Evolutionary conservation across 176 grass and related monocot species (phyloP).

Genomic region (Oryza brachyantha): DNA sequence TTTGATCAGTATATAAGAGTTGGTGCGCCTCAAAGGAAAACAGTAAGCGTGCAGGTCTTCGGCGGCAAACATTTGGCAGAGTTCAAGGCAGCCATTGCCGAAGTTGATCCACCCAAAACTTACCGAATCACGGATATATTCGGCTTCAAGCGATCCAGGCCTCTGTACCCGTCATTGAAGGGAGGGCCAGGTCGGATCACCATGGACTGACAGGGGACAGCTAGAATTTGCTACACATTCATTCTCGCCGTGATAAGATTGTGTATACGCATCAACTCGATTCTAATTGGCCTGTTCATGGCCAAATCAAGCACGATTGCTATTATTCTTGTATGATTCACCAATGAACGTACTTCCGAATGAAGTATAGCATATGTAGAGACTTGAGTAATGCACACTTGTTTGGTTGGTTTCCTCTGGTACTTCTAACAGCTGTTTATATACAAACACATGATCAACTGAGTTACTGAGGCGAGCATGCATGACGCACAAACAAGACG

Average conservation of each 20-base stretch:
- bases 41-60: conserved; percentile 71
- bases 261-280: background rate
- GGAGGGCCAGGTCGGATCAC: conserved; percentile 46
- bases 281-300: background rate
- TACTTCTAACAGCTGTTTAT: background rate
- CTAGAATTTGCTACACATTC: background rate
- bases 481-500: background rate
- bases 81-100: conserved; percentile 25
- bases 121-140: conserved; percentile 52
- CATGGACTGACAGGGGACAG: conserved; percentile 25
- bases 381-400: background rate
- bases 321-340: conserved; percentile 23
- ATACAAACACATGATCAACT: background rate
- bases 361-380: background rate
- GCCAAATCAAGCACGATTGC: background rate
- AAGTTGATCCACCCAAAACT: conserved; percentile 34
- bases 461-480: no score
- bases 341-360: conserved; percentile 3
- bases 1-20: conserved; percentile 69
- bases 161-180: conserved; percentile 63
- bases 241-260: background rate
- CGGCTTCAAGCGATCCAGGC: conserved; percentile 70
- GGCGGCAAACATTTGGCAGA: conserved; percentile 46
- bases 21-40: conserved; percentile 56
- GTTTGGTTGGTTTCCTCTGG: background rate